Evolutionary conservation across 2,329 filamentous ascomycete species (phyloP).

Genomic region (Phaeosphaeria sp.): DNA sequence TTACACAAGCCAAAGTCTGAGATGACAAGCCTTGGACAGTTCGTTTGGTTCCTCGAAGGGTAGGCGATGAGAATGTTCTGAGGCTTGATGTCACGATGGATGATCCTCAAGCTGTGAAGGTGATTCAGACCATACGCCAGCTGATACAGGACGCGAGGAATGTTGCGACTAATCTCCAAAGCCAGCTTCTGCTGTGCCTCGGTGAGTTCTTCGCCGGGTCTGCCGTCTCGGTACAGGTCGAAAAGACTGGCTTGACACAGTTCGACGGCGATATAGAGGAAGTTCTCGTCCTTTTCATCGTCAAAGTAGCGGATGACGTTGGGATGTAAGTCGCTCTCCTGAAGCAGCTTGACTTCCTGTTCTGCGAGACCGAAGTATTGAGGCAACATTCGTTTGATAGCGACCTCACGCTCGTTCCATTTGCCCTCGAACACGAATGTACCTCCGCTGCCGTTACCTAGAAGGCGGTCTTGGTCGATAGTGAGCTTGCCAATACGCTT

Average conservation of each 20-base stretch:
- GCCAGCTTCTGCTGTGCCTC: constrained; percentile 72
- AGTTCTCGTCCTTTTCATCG: constrained; percentile 85
- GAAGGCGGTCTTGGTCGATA: constrained; percentile 65
- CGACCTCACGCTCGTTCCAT: constrained; percentile 90
- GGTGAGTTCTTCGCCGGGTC: constrained; percentile 57
- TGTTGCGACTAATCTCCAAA: constrained; percentile 73
- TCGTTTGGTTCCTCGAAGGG: constrained; percentile 71
- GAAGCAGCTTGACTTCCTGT: constrained; percentile 86
- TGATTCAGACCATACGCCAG: constrained; percentile 89
- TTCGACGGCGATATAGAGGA: constrained; percentile 95
- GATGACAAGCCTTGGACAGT: constrained; percentile 83
- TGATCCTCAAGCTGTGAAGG: constrained; percentile 89
- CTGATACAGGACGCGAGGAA: constrained; percentile 83
- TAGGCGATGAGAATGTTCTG: constrained; percentile 91
- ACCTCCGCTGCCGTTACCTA: constrained; percentile 88
- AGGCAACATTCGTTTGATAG: constrained; percentile 95
- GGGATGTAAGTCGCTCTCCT: constrained; percentile 93
- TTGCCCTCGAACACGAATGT: constrained; percentile 94
- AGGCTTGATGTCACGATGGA: constrained; percentile 95
- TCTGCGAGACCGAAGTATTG: constrained; percentile 96
- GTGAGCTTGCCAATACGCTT: constrained; percentile 67
- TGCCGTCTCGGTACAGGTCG: constrained; percentile 79
- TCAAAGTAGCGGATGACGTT: constrained; percentile 98
- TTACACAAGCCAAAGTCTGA: constrained; percentile 98
- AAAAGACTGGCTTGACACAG: constrained; percentile 92